Conservation (phyloP, 345 rosid genomes). For the Populus deltoides region DNA sequence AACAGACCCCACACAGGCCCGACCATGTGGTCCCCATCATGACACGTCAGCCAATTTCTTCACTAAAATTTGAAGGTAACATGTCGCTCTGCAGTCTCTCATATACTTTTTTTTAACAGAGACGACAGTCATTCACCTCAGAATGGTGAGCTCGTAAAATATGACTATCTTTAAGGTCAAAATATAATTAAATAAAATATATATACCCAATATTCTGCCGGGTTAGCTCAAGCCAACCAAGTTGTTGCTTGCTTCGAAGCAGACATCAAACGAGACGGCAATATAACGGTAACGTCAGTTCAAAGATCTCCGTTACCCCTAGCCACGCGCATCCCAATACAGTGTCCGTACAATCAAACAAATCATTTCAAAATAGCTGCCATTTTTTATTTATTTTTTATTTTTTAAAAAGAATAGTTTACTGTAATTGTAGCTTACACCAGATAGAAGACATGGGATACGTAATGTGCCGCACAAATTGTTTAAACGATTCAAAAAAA, state of each 20-base stretch:
- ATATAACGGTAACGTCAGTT: conserved; percentile 30
- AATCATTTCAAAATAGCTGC: background rate
- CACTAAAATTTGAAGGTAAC: background rate
- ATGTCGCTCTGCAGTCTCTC: background rate
- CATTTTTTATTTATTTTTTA: too few relatives aligned
- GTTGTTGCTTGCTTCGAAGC: conserved; percentile 70
- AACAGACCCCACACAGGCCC: conserved; percentile 2
- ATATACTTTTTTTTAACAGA: conserved; percentile 14
- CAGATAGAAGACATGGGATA: too few relatives aligned
- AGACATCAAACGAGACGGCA: conserved; percentile 57
- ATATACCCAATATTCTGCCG: conserved; percentile 40
- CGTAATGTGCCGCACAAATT: too few relatives aligned
- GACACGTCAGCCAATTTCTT: background rate
- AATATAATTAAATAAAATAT: background rate
- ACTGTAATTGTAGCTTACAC: background rate
- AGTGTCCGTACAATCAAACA: background rate
- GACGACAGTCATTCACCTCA: conserved; percentile 15
- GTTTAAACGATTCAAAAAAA: too few relatives aligned
- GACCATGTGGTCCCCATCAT: conserved; percentile 33
- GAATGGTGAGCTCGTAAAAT: conserved; percentile 27
- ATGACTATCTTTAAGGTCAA: conserved; percentile 4
- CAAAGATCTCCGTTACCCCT: conserved; percentile 25
- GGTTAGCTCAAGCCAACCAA: conserved; percentile 51
- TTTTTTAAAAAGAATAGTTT: too few relatives aligned
- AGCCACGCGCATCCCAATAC: conserved; percentile 30